Conservation (phyloP, 2,329 filamentous ascomycete genomes). For the Berkeleyomyces rouxiae region DNA sequence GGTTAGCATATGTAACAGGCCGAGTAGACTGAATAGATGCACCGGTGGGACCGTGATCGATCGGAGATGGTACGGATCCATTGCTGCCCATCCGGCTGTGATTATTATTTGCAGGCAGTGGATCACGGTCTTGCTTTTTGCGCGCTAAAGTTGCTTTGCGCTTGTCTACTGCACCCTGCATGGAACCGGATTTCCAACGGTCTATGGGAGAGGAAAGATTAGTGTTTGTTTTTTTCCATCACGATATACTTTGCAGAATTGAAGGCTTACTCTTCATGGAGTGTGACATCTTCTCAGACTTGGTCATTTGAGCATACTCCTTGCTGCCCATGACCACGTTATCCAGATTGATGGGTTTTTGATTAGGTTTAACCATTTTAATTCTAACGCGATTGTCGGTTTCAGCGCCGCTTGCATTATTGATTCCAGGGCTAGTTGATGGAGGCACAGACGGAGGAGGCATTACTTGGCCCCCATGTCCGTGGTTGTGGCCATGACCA, state of each 20-base stretch:
- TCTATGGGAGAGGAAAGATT: conserved; percentile 23
- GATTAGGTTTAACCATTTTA: conserved; percentile 13
- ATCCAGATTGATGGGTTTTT: conserved; percentile 11
- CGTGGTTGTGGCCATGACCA: not conserved
- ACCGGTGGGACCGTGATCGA: not conserved
- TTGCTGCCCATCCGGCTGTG: not conserved
- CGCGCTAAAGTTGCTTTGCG: conserved; percentile 42
- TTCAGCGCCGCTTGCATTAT: not conserved
- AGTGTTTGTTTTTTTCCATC: conserved; percentile 14
- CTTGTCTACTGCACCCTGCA: conserved; percentile 43
- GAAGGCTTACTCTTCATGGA: conserved; percentile 42
- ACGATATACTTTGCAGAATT: not conserved
- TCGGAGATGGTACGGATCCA: not conserved
- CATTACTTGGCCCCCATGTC: not conserved
- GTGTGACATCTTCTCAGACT: conserved; percentile 49
- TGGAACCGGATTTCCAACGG: conserved; percentile 44
- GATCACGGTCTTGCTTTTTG: conserved; percentile 36
- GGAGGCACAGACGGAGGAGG: not conserved
- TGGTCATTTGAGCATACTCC: conserved; percentile 44
- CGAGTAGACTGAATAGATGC: not conserved
- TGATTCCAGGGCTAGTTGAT: not conserved
- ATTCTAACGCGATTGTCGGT: conserved; percentile 8
- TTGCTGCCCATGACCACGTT: conserved; percentile 21
- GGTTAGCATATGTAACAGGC: not conserved
- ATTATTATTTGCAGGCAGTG: conserved; percentile 10